Evolutionary conservation across 371 early-diverging fungal species (phyloP).

Genomic region (Lichtheimia corymbifera): DNA sequence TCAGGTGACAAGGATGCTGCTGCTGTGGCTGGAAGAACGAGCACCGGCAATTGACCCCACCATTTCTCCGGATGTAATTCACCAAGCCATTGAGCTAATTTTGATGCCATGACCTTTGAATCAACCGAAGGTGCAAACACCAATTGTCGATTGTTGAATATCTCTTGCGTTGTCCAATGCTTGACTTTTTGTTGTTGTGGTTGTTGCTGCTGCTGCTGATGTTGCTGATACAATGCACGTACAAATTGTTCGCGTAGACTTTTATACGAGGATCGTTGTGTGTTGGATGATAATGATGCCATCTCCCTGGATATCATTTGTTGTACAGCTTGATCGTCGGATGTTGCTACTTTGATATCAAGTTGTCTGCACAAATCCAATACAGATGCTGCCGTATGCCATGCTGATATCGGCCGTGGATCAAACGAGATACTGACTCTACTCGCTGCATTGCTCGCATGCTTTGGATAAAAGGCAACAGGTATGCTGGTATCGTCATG

Average conservation of each 20-base stretch:
- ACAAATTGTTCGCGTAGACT: slow-evolving; percentile 37
- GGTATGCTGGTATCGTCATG: neutral
- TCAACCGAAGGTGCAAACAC: slow-evolving; percentile 28
- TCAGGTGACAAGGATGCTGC: neutral
- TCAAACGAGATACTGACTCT: neutral
- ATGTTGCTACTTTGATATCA: slow-evolving; percentile 8
- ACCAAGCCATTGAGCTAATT: slow-evolving; percentile 22
- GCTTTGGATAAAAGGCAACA: slow-evolving; percentile 14
- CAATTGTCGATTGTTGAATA: slow-evolving; percentile 26
- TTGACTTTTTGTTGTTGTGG: slow-evolving; percentile 2
- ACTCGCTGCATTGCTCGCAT: neutral
- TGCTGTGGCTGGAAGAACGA: slow-evolving; percentile 17
- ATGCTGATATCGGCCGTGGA: neutral
- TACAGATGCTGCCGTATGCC: slow-evolving; percentile 8
- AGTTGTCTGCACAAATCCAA: slow-evolving; percentile 3
- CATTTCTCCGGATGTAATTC: slow-evolving; percentile 35
- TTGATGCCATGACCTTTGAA: slow-evolving; percentile 14
- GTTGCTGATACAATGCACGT: slow-evolving; percentile 23
- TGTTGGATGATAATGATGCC: neutral
- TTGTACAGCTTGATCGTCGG: slow-evolving; percentile 5
- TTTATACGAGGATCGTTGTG: neutral
- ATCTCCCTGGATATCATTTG: neutral
- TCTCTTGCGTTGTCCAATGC: slow-evolving; percentile 1
- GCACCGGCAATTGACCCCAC: slow-evolving; percentile 40
- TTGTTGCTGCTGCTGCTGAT: slow-evolving; percentile 1